Base-by-base conservation (phyloP, 306 rosid species). In the Psophocarpus tetragonolobus region DNA sequence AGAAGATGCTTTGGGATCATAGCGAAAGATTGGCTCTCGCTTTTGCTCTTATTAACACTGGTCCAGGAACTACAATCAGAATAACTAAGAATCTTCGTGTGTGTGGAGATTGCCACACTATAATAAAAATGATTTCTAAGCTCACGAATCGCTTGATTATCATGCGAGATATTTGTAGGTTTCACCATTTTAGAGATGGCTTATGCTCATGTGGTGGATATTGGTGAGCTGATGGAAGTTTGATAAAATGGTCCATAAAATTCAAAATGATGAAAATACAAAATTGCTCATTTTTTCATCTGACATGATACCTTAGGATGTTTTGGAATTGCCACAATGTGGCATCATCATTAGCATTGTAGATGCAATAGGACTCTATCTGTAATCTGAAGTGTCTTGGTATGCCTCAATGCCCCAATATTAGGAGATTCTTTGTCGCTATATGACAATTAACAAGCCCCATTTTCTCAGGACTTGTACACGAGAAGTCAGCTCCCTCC, bases 1-100 rank as follows among this genome's bases (percentile, higher is more conserved):
- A 90, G 84, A 87, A 80, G 76, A 87, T 88, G 84, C 91, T 90
- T 36, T 91, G 91, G 90, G 84, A 70, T 82, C 93, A 84, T 51
- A 85, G 93, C 10, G 87, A 88, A 73, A 83, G 88, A 66, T 70
- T 88, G 82, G 90, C 92, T 6, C 90, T 87, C 81, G 89, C 87
- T 74, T 85, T 87, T 72, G 80, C 87, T 53, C 91, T 88, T 65
- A 79, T 82, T 64, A 85, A 80, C 70, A 82, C 90, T 56, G 47
- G 75, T 72, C 84, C 88, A 27, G 81, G 85, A 33, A 82, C 82
- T 50, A 75, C 82, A 64, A 85, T 85, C 83, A 84, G 92, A 84
- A 85, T 88, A 29, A 85, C 90, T 30, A 87, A 88, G 87, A 87
- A 88, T 81, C 93, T 87, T 60, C 87, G 87, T 44, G 84, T 87